Conservation (phyloP, 305 asterid genomes). For the Fraxinus angustifolia region DNA sequence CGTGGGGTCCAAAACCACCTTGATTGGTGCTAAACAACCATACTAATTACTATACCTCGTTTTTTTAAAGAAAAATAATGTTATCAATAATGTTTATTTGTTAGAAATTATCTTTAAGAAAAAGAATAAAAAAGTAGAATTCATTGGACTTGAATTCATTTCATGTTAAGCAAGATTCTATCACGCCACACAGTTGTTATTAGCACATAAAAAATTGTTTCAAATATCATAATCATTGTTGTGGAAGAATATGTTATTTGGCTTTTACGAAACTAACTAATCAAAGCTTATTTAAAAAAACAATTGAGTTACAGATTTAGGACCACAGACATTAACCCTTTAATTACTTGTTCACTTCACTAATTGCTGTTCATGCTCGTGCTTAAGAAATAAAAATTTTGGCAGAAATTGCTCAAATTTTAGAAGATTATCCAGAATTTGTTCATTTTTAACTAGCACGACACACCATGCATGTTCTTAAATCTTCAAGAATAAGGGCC, state of each 20-base stretch:
- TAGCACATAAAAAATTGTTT: slow-evolving; percentile 15
- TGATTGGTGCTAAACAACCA: not conserved
- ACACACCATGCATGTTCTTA: not conserved
- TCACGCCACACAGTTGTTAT: slow-evolving; percentile 20
- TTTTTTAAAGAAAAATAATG: too few relatives aligned
- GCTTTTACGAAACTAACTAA: slow-evolving; percentile 23
- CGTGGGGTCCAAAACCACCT: not conserved
- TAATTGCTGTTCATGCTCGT: not conserved
- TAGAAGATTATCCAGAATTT: not conserved
- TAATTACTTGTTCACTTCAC: not conserved
- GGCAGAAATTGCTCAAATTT: not conserved
- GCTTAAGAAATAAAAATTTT: not conserved
- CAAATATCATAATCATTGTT: slow-evolving; percentile 26
- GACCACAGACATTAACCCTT: not conserved
- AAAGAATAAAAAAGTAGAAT: not conserved
- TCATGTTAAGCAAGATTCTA: slow-evolving; percentile 32
- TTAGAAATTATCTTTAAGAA: too few relatives aligned
- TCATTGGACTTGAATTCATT: slow-evolving; percentile 20
- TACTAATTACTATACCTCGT: not conserved
- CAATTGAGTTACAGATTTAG: not conserved
- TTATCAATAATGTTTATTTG: not conserved
- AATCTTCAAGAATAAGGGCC: not conserved
- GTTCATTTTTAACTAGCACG: not conserved
- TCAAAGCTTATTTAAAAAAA: not conserved
- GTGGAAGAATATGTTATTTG: slow-evolving; percentile 29